These are phyloP conservation scores for Aspergillus sergii DNA, from an alignment of 2,329 filamentous ascomycete genomes.

Conservation along the genomic window DNA sequence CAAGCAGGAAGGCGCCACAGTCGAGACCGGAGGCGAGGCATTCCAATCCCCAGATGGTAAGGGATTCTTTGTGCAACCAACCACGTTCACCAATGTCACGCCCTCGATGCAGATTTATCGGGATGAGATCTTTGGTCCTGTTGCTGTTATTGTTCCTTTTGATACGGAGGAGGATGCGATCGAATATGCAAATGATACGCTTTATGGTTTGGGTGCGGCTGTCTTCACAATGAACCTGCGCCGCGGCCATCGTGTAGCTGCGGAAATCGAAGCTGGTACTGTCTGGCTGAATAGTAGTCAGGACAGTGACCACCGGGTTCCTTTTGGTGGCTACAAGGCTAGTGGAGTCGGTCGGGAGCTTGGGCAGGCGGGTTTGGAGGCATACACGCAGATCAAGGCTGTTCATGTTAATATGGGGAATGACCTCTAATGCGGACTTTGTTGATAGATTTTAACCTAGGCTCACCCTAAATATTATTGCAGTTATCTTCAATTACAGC, in stretches of 20 bases:
- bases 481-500: too few relatives aligned
- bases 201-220: constrained; percentile 46
- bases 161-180: constrained; percentile 44
- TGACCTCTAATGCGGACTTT: too few relatives aligned
- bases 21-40: constrained; percentile 39
- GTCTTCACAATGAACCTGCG: constrained; percentile 47
- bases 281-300: constrained; percentile 50
- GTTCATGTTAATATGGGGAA: constrained; percentile 46
- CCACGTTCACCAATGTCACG: constrained; percentile 40
- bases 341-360: constrained; percentile 55
- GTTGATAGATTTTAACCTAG: too few relatives aligned
- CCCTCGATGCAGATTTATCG: constrained; percentile 40
- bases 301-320: constrained; percentile 44
- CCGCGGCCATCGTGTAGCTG: constrained; percentile 44
- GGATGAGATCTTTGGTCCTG: constrained; percentile 50
- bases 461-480: fast-evolving
- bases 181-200: constrained; percentile 41
- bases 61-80: constrained; percentile 45
- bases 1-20: constrained; percentile 43
- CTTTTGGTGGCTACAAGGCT: constrained; percentile 51
- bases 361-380: constrained; percentile 44
- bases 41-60: constrained; percentile 32
- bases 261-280: constrained; percentile 47
- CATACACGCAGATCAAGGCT: constrained; percentile 43
- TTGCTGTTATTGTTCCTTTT: constrained; percentile 45